Conservation (phyloP, 1,284 basidiomycete species). For the Cryptococcus neoformans region DNA sequence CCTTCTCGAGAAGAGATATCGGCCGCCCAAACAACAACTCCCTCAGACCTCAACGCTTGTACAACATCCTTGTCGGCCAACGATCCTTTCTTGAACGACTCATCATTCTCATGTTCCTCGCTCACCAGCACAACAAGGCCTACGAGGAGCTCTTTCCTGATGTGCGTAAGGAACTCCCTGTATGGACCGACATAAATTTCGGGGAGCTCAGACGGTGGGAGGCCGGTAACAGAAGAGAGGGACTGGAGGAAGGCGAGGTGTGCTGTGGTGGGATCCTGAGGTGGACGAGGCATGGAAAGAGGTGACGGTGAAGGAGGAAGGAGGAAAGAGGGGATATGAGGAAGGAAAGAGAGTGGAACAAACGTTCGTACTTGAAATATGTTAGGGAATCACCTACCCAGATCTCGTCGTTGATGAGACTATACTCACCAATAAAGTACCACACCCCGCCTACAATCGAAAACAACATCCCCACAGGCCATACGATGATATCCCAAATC, state of each 20-base stretch:
- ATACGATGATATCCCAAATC: constrained; percentile 32
- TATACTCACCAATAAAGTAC: constrained; percentile 46
- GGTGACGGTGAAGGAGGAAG: constrained; percentile 32
- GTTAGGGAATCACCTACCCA: background rate
- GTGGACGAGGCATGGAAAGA: constrained; percentile 2
- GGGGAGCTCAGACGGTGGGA: constrained; percentile 53
- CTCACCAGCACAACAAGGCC: constrained; percentile 82
- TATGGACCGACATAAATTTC: constrained; percentile 81
- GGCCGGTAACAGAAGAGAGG: constrained; percentile 27
- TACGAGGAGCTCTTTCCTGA: constrained; percentile 69
- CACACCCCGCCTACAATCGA: constrained; percentile 41
- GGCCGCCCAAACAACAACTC: constrained; percentile 79
- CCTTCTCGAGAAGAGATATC: constrained; percentile 76
- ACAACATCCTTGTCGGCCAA: constrained; percentile 71
- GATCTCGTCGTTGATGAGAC: background rate
- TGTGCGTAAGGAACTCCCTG: constrained; percentile 67
- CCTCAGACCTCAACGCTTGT: constrained; percentile 62
- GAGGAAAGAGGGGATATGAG: constrained; percentile 43
- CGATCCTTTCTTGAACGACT: constrained; percentile 81
- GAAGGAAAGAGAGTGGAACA: constrained; percentile 43
- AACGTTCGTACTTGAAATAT: constrained; percentile 38
- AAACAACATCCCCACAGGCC: constrained; percentile 36
- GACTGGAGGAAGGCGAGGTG: constrained; percentile 37
- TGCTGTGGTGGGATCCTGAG: constrained; percentile 33
- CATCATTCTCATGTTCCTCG: constrained; percentile 83